A percentile compares a stretch with the other conserved stretches of the same genome.
phyloP scores from a whole-genome alignment of 2,329 filamentous ascomycete genomes.

The Penicillium psychrosexuale region DNA sequence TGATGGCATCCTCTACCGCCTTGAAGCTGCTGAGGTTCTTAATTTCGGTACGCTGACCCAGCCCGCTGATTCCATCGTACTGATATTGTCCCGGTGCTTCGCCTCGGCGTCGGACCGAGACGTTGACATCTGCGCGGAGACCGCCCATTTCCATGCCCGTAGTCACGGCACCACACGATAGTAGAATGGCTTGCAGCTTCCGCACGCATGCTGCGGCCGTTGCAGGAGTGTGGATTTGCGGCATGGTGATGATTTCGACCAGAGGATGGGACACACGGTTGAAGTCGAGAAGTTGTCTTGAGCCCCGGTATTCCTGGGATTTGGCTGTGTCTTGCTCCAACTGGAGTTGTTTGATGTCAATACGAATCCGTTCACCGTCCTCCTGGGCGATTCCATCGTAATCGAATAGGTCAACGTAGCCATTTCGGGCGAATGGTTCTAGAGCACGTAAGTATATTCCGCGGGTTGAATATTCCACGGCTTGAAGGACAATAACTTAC shows the following conservation, averaged over 20 bases:
- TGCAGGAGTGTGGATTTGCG: constrained; percentile 79
- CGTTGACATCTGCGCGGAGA: constrained; percentile 89
- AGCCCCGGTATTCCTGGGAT: constrained; percentile 73
- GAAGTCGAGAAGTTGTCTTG: constrained; percentile 79
- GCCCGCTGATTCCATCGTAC: constrained; percentile 57
- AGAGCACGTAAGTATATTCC: constrained; percentile 8
- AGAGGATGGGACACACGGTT: constrained; percentile 89
- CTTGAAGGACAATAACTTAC: constrained; percentile 27
- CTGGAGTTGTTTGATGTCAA: constrained; percentile 91
- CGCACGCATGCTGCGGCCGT: constrained; percentile 85
- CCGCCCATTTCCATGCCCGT: constrained; percentile 92
- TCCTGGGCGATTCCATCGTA: constrained; percentile 77
- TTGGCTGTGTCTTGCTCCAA: constrained; percentile 98
- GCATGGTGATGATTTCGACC: constrained; percentile 91
- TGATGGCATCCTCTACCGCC: constrained; percentile 89
- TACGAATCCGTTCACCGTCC: constrained; percentile 65
- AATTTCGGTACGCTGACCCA: constrained; percentile 92
- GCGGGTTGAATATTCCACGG: background rate
- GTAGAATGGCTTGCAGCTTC: constrained; percentile 80
- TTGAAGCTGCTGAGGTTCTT: constrained; percentile 96
- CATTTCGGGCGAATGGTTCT: constrained; percentile 65
- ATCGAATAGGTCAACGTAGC: constrained; percentile 65
- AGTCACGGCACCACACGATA: constrained; percentile 77
- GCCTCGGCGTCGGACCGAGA: constrained; percentile 70
- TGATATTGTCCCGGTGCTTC: constrained; percentile 43